A percentile compares a stretch with the other conserved stretches of the same genome.
Evolutionary conservation across 2,329 filamentous ascomycete genomes (phyloP).

Genomic region (Domatiomyces catenatus): DNA sequence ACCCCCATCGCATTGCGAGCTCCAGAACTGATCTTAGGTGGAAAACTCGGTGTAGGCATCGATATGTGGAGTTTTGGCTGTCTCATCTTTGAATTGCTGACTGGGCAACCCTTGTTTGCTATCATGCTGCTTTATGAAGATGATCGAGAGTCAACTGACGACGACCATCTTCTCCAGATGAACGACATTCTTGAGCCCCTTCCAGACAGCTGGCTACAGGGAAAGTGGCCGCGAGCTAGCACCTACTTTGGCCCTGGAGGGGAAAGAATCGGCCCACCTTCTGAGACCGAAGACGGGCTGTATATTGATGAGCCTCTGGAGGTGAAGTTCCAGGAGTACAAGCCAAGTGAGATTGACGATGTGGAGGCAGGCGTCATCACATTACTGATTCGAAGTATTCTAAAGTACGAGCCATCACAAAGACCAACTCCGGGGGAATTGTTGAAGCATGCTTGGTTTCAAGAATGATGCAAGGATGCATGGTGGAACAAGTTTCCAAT

Average conservation of each 20-base stretch:
- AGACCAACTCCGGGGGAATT: conserved; percentile 19
- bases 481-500: too few relatives aligned
- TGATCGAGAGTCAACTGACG: conserved; percentile 16
- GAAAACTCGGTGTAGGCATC: conserved; percentile 20
- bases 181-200: conserved; percentile 17
- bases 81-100: conserved; percentile 21
- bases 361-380: conserved; percentile 18
- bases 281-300: conserved; percentile 5
- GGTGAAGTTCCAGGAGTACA: conserved; percentile 15
- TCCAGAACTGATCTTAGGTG: conserved; percentile 22
- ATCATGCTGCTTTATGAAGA: conserved; percentile 16
- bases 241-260: conserved; percentile 17
- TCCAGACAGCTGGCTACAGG: conserved; percentile 16
- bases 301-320: conserved; percentile 14
- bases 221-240: conserved; percentile 17
- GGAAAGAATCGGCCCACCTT: conserved; percentile 11
- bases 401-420: conserved; percentile 20
- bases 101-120: conserved; percentile 14
- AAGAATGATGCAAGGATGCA: background rate
- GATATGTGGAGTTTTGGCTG: conserved; percentile 23
- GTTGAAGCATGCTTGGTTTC: conserved; percentile 21
- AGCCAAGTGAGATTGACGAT: conserved; percentile 16
- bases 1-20: conserved; percentile 18
- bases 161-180: conserved; percentile 20
- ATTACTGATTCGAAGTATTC: conserved; percentile 18